Evolutionary conservation across 768 basidiomycete species (phyloP).

Genomic region (Psilocybe cubensis): DNA sequence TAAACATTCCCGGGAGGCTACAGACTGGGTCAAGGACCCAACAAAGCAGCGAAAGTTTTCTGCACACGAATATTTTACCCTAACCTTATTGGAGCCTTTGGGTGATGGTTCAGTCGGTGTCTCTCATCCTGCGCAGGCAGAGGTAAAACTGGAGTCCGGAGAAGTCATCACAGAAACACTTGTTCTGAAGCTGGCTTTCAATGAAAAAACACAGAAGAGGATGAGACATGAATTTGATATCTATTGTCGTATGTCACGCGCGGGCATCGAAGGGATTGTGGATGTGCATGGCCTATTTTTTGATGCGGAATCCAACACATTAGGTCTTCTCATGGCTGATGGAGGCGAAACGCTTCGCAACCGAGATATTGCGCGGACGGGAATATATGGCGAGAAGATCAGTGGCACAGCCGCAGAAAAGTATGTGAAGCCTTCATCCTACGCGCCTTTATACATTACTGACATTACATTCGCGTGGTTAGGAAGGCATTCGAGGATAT

Average conservation of each 20-base stretch:
- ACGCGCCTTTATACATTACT: neutral
- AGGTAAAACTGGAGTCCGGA: too few species aligned
- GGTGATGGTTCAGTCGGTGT: too few species aligned
- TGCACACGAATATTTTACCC: too few species aligned
- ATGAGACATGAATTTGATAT: slow-evolving; percentile 19
- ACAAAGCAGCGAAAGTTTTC: neutral
- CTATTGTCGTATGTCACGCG: slow-evolving; percentile 15
- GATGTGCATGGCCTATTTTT: slow-evolving; percentile 16
- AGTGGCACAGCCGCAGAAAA: neutral
- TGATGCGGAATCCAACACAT: slow-evolving; percentile 9
- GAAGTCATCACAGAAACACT: too few species aligned
- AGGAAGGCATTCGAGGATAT: slow-evolving; percentile 16
- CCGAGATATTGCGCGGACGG: neutral
- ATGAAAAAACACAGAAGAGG: slow-evolving; percentile 3
- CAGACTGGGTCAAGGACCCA: too few species aligned
- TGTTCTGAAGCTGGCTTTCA: neutral
- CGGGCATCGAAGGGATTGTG: slow-evolving; percentile 15
- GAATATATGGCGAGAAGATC: neutral
- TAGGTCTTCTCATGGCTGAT: slow-evolving; percentile 22
- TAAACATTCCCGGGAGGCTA: neutral
- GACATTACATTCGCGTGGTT: neutral
- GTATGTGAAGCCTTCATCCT: neutral
- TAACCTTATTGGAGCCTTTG: too few species aligned
- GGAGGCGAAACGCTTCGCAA: neutral
- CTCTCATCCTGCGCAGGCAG: too few species aligned